Evolutionary conservation across 2,329 filamentous ascomycete genomes (phyloP).

Genomic region (Sporothrix inflata): DNA sequence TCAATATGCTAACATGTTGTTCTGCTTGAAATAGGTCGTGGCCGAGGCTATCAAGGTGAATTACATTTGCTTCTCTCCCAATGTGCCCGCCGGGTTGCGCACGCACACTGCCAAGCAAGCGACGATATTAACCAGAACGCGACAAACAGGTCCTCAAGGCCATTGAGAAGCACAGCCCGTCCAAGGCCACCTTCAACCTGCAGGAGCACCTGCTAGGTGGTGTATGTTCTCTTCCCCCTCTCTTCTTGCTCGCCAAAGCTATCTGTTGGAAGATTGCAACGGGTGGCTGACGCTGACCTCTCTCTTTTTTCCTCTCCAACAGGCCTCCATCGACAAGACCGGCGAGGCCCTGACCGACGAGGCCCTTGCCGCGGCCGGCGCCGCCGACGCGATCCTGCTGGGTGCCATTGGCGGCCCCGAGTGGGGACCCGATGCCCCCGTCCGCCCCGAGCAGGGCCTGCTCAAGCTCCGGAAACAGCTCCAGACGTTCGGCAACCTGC

Average conservation of each 20-base stretch:
- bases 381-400: conserved; percentile 85
- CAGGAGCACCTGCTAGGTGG: conserved; percentile 89
- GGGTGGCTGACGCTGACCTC: neutral
- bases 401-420: conserved; percentile 94
- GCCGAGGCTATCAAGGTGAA: conserved; percentile 80
- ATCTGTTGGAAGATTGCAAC: neutral
- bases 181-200: conserved; percentile 80
- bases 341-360: conserved; percentile 80
- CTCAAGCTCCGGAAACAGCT: conserved; percentile 91
- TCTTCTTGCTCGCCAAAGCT: conserved; percentile 25
- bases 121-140: conserved; percentile 1
- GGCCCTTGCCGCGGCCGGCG: conserved; percentile 79
- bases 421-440: conserved; percentile 82
- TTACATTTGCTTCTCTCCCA: neutral
- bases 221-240: conserved; percentile 59
- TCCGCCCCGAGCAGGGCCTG: conserved; percentile 91
- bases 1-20: conserved; percentile 23
- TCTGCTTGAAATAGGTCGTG: conserved; percentile 63
- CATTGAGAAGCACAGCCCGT: conserved; percentile 71
- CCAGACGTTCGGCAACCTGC: conserved; percentile 90
- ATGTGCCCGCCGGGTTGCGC: neutral
- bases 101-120: neutral
- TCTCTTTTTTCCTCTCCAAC: conserved; percentile 1
- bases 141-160: conserved; percentile 70
- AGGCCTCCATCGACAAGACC: conserved; percentile 87